These are phyloP conservation scores for Trypanosoma cruzi DNA, from an alignment of 208 protist genomes.

Conservation along the genomic window DNA sequence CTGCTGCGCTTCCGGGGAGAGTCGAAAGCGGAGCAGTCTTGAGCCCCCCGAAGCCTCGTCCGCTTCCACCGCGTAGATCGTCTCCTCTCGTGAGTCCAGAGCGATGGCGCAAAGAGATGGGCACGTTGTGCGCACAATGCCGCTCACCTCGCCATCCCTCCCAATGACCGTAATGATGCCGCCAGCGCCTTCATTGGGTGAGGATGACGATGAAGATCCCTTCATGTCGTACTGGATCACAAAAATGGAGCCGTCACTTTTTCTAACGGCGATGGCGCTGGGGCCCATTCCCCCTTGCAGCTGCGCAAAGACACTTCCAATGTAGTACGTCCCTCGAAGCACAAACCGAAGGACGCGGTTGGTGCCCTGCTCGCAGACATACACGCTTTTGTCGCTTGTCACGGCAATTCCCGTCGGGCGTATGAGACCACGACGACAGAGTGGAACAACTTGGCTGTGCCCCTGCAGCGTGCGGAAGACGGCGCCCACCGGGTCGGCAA, in stretches of 20 bases:
- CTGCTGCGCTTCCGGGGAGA: slow-evolving; percentile 4
- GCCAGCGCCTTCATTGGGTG: slow-evolving; percentile 2
- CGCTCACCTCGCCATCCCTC: slow-evolving; percentile 39
- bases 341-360: slow-evolving; percentile 76
- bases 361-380: slow-evolving; percentile 57
- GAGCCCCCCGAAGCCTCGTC: slow-evolving; percentile 47
- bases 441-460: slow-evolving; percentile 47
- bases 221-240: slow-evolving; percentile 64
- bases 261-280: slow-evolving; percentile 45
- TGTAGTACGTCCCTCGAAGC: slow-evolving; percentile 50
- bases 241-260: slow-evolving; percentile 47
- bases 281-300: slow-evolving; percentile 73
- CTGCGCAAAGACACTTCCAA: slow-evolving; percentile 58
- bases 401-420: slow-evolving; percentile 57
- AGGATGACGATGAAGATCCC: slow-evolving; percentile 9
- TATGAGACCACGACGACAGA: slow-evolving; percentile 52
- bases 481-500: slow-evolving; percentile 51
- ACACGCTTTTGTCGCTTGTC: slow-evolving; percentile 48
- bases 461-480: slow-evolving; percentile 65
- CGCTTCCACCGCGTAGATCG: slow-evolving; percentile 45
- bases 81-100: slow-evolving; percentile 30
- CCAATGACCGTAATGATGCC: slow-evolving; percentile 55
- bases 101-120: slow-evolving; percentile 50
- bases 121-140: slow-evolving; percentile 38
- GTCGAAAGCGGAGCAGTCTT: slow-evolving; percentile 33